Evolutionary conservation across 83 land plant genomes (phyloP).

Genomic region (Picea abies): DNA sequence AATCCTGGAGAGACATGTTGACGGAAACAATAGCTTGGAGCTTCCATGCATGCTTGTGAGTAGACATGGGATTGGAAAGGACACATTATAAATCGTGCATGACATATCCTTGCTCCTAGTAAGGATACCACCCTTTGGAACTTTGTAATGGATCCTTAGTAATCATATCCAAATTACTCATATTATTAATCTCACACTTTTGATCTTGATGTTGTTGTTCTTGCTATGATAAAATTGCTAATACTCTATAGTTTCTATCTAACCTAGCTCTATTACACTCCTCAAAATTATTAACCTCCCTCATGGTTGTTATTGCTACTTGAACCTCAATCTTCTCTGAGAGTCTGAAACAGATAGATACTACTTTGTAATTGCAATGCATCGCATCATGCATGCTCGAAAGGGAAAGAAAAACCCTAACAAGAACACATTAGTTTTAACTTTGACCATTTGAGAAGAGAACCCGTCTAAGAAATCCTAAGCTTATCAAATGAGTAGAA

Average conservation of each 20-base stretch:
- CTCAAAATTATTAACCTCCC: constrained; percentile 52
- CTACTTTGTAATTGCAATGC: too few species aligned
- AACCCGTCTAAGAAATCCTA: background rate
- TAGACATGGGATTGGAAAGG: constrained; percentile 23
- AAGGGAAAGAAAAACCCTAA: too few species aligned
- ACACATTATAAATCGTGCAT: constrained; percentile 60
- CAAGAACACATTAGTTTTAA: too few species aligned
- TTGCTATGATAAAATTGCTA: constrained; percentile 47
- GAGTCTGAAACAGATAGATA: background rate
- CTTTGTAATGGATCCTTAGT: constrained; percentile 65
- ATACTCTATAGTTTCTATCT: constrained; percentile 52
- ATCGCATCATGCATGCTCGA: too few species aligned
- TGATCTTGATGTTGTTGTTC: constrained; percentile 33
- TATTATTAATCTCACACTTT: background rate
- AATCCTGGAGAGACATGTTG: constrained; percentile 16
- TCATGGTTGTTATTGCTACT: background rate
- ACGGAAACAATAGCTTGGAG: background rate
- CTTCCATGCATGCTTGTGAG: constrained; percentile 21
- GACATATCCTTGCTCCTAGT: constrained; percentile 54
- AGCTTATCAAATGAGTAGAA: background rate
- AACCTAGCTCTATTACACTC: constrained; percentile 58
- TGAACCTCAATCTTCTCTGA: background rate
- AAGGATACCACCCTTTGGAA: constrained; percentile 77
- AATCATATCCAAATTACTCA: constrained; percentile 32
- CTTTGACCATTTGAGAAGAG: too few species aligned